Conservation (phyloP, 129 eudicot species). For the Silybum marianum region DNA sequence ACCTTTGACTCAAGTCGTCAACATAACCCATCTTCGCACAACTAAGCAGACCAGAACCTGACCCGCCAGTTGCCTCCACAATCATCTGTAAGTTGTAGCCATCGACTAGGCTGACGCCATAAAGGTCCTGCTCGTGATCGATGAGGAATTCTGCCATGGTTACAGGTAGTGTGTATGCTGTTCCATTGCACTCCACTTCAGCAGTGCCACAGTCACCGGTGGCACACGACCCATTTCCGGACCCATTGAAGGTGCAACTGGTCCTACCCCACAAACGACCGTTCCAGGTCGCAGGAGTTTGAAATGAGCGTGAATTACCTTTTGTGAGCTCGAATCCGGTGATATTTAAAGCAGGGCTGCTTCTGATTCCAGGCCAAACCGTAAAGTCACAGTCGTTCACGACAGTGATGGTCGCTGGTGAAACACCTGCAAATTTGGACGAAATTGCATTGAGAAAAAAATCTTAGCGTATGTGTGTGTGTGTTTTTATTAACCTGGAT, state of each 20-base stretch:
- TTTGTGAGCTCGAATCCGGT: slow-evolving; percentile 22
- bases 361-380: slow-evolving; percentile 18
- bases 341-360: neutral
- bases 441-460: neutral
- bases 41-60: slow-evolving; percentile 19
- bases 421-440: slow-evolving; percentile 22
- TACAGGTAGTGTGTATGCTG: neutral
- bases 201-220: slow-evolving; percentile 25
- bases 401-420: slow-evolving; percentile 9
- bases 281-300: neutral
- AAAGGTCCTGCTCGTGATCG: neutral
- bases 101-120: slow-evolving; percentile 35
- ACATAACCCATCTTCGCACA: slow-evolving; percentile 35
- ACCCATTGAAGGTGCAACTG: slow-evolving; percentile 17
- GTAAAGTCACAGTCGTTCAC: slow-evolving; percentile 17
- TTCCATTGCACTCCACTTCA: slow-evolving; percentile 17
- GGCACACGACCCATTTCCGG: slow-evolving; percentile 20
- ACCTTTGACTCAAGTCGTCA: slow-evolving; percentile 26
- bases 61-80: slow-evolving; percentile 40
- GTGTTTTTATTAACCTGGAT: too few species aligned
- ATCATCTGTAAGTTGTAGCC: slow-evolving; percentile 47
- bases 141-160: slow-evolving; percentile 10
- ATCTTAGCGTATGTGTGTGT: neutral
- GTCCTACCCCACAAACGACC: slow-evolving; percentile 31
- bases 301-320: slow-evolving; percentile 22